Evolutionary conservation across 805 yeast genomes (phyloP), one percentile per base, ranked within the genome.

Genomic region (Candida ovalis): DNA sequence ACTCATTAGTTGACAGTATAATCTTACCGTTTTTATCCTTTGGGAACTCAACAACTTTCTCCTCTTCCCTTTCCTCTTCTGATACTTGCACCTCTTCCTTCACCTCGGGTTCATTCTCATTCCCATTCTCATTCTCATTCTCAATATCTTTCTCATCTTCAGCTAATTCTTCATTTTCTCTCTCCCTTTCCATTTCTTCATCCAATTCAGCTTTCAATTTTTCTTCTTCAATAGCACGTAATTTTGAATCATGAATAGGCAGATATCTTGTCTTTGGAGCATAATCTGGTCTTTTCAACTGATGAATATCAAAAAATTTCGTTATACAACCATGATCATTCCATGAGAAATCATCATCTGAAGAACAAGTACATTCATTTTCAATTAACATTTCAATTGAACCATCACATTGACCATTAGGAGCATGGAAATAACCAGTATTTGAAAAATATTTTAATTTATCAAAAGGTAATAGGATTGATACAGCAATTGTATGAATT

Each of bases 371-470:
- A 67, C 86, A 81, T 45, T 68, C 69, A 55, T 76, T 75, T 37
- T 68, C 70, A 19, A 63, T 52, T 65, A 83, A 67, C 30, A 72
- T 60, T 30, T 72, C 73, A 38, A 67, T 57, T 45, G 73, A 73
- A 27, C 79, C 72, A n/a, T 84, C 85, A 69, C 86, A 81, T 63
- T 79, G 80, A 47, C 72, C 67, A 67, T 78, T 78, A 2, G 85
- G 84, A 22, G 64, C 71, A 58, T 78, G 84, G 63, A 48, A 77
- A 62, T 78, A 78, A 22, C 83, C 84, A 28, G 79, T 74, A 55
- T 75, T 76, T 23, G 69, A 70, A 53, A 78, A 76, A 60, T 73
- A 67, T 19, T 55, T 61, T 13, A 68, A 53, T 44, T 61, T 55
- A 10, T 57, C 58, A 43, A 54, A 55, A 10, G 61, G 59, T 38